Percentiles rank a stretch among this genome's conserved stretches.
Conservation (phyloP, 495 filamentous ascomycete genomes). For the Filosporella fistucella region DNA sequence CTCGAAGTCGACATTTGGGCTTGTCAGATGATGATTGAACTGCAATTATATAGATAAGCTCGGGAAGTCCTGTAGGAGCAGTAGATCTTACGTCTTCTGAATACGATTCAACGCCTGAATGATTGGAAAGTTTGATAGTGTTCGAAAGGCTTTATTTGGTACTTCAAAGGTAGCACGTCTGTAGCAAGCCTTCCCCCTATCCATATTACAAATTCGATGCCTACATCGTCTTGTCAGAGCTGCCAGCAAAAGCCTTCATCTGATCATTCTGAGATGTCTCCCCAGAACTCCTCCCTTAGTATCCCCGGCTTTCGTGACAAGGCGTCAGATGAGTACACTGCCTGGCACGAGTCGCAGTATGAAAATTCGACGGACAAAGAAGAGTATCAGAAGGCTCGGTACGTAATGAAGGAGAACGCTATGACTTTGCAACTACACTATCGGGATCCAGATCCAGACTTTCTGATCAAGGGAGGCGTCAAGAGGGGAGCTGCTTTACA, state of each 20-base stretch:
- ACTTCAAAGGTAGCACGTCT: too few relatives aligned
- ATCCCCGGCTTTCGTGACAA: constrained; percentile 6
- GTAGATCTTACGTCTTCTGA: too few relatives aligned
- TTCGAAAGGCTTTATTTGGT: too few relatives aligned
- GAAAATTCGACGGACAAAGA: constrained; percentile 2
- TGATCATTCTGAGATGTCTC: background rate
- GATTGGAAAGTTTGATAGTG: too few relatives aligned
- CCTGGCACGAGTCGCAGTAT: constrained; percentile 18
- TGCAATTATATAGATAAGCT: too few relatives aligned
- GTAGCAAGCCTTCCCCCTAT: too few relatives aligned
- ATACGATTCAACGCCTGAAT: too few relatives aligned
- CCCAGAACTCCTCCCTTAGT: background rate
- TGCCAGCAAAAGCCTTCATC: background rate
- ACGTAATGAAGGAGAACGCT: constrained; percentile 6
- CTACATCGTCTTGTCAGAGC: constrained; percentile 10
- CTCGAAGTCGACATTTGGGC: too few relatives aligned
- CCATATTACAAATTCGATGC: constrained; percentile 19
- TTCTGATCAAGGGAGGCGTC: constrained; percentile 20
- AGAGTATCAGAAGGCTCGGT: constrained; percentile 11
- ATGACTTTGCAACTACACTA: constrained; percentile 16
- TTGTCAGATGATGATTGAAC: too few relatives aligned
- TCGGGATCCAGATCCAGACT: constrained; percentile 20
- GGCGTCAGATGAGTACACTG: constrained; percentile 23
- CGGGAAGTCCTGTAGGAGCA: too few relatives aligned
- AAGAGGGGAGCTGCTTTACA: constrained; percentile 14